Conservation (phyloP, 2,329 filamentous ascomycete genomes). For the Leptographium flavum region DNA sequence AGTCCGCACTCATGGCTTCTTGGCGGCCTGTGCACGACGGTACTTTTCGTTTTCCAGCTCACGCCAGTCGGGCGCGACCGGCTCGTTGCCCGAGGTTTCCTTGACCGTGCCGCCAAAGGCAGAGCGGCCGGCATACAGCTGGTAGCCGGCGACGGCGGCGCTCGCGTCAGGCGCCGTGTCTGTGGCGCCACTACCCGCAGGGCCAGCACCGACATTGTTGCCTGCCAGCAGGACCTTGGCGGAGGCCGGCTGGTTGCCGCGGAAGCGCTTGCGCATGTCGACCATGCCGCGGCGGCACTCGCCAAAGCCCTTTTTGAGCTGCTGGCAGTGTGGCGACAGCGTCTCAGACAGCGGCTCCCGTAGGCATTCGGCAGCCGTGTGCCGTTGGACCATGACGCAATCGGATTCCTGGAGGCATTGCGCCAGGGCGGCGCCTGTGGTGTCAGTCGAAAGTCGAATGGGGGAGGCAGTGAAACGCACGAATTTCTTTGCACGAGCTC, state of each 20-base stretch:
- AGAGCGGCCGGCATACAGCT: constrained; percentile 67
- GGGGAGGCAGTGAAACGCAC: background rate
- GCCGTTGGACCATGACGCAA: constrained; percentile 85
- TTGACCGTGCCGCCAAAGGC: constrained; percentile 52
- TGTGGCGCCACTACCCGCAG: constrained; percentile 46
- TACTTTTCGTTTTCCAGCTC: constrained; percentile 51
- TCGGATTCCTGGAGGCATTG: constrained; percentile 92
- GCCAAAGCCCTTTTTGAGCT: constrained; percentile 82
- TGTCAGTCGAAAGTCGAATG: background rate
- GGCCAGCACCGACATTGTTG: too few species aligned
- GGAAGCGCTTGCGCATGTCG: constrained; percentile 97
- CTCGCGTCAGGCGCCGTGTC: constrained; percentile 13
- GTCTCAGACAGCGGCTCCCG: constrained; percentile 66
- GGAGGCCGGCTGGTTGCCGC: constrained; percentile 77
- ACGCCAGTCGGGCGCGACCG: constrained; percentile 45
- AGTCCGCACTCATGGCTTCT: background rate
- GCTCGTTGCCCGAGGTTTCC: constrained; percentile 54
- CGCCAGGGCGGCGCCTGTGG: constrained; percentile 72
- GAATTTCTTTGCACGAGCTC: constrained; percentile 75
- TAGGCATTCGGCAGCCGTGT: constrained; percentile 78
- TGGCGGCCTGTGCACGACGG: constrained; percentile 20
- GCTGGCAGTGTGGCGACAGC: constrained; percentile 77
- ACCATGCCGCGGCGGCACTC: constrained; percentile 94
- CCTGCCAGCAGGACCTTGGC: constrained; percentile 32
- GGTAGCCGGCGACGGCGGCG: constrained; percentile 29